Evolutionary conservation across 768 basidiomycete species (phyloP), one percentile per base, ranked within the genome.

Genomic region (Leccinum subtestaceum): DNA sequence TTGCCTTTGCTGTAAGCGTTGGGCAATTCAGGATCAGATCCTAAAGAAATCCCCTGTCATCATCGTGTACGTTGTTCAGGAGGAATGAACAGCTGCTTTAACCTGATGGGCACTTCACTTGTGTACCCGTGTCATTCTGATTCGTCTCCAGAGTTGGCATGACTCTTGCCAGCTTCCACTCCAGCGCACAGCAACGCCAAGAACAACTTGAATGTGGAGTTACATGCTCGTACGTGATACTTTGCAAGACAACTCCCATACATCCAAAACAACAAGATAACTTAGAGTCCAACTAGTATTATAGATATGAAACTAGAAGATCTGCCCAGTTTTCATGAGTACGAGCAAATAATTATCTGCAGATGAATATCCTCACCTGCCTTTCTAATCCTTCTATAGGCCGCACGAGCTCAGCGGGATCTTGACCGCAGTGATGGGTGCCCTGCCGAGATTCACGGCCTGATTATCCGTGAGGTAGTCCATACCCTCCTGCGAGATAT

Each of bases 401-500:
- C 52, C 54, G 1, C 71, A 71, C 5, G 25, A 29, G 2, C 43
- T 54, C 2, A 27, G 19, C 23, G 56, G 48, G 32, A 74, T 60
- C 50, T 67, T 60, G 40, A 50, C 60, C 11, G 66, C 70, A 1
- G 62, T 60, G 27, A 72, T 67, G 3, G 52, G 51, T 12, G 72
- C 60, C 25, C 63, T 59, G 7, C 78, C 76, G 7, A 74, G 58
- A 12, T 56, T 52, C 23, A 34, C 49, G 17, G 72, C 74, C 21
- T 72, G 67, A 29, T 60, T 62, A 8, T 58, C 36, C 10, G 79
- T 79, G 52, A 79, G 67, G 15, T 17, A n/a, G 53, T 76, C 53
- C 73, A 78, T 72, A n/a, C 70, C 73, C 53, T 66, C 60, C 51
- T 65, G 17, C n/a, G 77, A 75, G 64, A 63, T 40, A 17, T 73